Conservation (phyloP, 2,329 filamentous ascomycete species). For the Penicillium sp. region DNA sequence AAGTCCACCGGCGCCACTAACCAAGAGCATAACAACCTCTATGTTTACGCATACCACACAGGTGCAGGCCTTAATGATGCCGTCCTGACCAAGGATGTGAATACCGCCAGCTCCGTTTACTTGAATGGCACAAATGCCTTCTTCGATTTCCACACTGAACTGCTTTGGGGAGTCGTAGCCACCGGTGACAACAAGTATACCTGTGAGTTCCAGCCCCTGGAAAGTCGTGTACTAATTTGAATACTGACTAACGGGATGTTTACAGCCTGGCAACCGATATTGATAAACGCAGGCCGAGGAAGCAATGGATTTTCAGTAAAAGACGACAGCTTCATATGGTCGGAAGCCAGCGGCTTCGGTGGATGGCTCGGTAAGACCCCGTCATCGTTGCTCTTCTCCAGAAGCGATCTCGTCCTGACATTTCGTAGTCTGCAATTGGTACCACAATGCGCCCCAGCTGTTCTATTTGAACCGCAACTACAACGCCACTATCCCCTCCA, state of each 20-base stretch:
- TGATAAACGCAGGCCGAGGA: slow-evolving; percentile 32
- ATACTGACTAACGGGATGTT: neutral
- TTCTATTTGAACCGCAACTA: slow-evolving; percentile 34
- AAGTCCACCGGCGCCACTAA: slow-evolving; percentile 31
- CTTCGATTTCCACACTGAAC: slow-evolving; percentile 29
- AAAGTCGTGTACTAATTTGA: neutral
- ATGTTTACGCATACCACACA: slow-evolving; percentile 39
- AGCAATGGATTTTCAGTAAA: slow-evolving; percentile 31
- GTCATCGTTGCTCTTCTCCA: neutral
- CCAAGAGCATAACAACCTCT: slow-evolving; percentile 34
- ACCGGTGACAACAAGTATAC: slow-evolving; percentile 31
- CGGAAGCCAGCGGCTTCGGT: slow-evolving; percentile 29
- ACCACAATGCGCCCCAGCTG: slow-evolving; percentile 27
- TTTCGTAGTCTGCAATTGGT: slow-evolving; percentile 34
- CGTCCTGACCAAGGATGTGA: slow-evolving; percentile 20
- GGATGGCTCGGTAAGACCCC: slow-evolving; percentile 39
- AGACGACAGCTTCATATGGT: slow-evolving; percentile 26
- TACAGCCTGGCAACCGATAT: slow-evolving; percentile 36
- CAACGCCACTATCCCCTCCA: slow-evolving; percentile 24
- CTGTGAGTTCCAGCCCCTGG: slow-evolving; percentile 24
- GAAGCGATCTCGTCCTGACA: too few relatives aligned
- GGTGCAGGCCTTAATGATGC: slow-evolving; percentile 28
- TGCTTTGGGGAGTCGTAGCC: slow-evolving; percentile 33
- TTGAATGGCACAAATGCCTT: slow-evolving; percentile 34
- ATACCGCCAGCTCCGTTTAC: slow-evolving; percentile 26